phyloP scores from a whole-genome alignment of 352 stramenopile genomes.

The Phytophthora sp. region DNA sequence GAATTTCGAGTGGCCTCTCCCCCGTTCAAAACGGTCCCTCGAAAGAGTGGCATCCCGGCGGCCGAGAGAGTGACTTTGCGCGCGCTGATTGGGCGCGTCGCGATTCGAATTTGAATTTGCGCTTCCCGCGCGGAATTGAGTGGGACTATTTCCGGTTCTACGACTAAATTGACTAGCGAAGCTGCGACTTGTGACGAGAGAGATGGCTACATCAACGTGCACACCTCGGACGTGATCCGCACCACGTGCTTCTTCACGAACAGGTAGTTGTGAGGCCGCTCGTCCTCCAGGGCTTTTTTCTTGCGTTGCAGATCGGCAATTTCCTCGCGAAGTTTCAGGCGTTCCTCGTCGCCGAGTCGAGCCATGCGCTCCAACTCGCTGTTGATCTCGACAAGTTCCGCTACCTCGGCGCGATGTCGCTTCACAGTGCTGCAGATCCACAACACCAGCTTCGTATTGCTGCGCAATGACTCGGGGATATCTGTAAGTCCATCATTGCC shows the following conservation, averaged over 20 bases:
- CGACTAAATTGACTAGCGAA: neutral
- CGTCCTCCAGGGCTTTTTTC: constrained; percentile 61
- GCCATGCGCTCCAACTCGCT: constrained; percentile 73
- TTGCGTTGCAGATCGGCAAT: constrained; percentile 67
- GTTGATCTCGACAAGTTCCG: constrained; percentile 81
- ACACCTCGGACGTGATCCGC: constrained; percentile 63
- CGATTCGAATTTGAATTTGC: constrained; percentile 24
- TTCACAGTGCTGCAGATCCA: constrained; percentile 87
- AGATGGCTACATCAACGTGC: constrained; percentile 62
- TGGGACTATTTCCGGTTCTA: constrained; percentile 2
- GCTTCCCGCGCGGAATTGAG: neutral
- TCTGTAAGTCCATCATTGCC: constrained; percentile 63
- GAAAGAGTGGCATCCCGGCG: too few relatives aligned
- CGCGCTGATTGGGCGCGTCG: constrained; percentile 1
- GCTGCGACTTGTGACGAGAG: constrained; percentile 35
- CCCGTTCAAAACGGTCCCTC: constrained; percentile 10
- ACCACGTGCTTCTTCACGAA: constrained; percentile 69
- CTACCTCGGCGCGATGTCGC: constrained; percentile 60
- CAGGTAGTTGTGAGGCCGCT: constrained; percentile 76
- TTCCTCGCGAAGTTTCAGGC: constrained; percentile 66
- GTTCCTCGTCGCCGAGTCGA: constrained; percentile 75
- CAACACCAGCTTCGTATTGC: constrained; percentile 76
- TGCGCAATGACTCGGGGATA: constrained; percentile 67
- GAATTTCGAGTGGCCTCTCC: constrained; percentile 32
- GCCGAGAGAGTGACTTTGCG: constrained; percentile 4